These are phyloP conservation scores for Ophiocordyceps sinensis DNA, from an alignment of 2,329 filamentous ascomycete genomes.

Conservation along the genomic window DNA sequence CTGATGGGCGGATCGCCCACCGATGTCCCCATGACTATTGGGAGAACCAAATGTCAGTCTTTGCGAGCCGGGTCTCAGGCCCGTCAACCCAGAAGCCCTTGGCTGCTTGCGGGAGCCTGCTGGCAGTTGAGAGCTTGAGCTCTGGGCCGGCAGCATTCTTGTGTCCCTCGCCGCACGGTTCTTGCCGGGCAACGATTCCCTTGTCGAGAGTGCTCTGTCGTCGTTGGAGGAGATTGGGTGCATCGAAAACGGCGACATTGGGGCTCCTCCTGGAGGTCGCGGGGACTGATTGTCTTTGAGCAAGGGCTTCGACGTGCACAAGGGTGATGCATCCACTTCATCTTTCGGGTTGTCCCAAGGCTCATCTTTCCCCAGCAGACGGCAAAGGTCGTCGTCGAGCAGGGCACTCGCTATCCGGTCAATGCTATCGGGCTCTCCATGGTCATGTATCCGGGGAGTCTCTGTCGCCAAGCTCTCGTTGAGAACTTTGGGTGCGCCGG, in stretches of 20 bases:
- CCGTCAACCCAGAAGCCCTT: background rate
- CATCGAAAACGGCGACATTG: slow-evolving; percentile 4
- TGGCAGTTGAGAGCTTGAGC: background rate
- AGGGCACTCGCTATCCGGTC: slow-evolving; percentile 16
- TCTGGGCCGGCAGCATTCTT: background rate
- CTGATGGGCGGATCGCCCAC: background rate
- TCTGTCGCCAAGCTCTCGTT: slow-evolving; percentile 5
- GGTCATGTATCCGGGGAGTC: slow-evolving; percentile 2
- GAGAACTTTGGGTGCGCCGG: background rate
- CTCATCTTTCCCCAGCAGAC: background rate
- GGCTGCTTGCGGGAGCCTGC: background rate
- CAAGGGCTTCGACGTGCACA: background rate
- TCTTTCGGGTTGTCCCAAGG: background rate
- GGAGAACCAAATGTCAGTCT: background rate
- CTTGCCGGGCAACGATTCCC: background rate
- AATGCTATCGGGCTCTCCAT: slow-evolving; percentile 4
- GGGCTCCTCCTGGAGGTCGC: background rate
- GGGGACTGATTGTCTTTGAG: too few relatives aligned
- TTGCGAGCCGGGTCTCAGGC: background rate
- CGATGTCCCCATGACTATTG: background rate
- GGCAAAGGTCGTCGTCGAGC: slow-evolving; percentile 12
- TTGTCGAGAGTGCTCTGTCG: background rate
- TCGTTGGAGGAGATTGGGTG: slow-evolving; percentile 2
- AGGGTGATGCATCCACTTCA: background rate
- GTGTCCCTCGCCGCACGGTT: background rate